Evolutionary conservation across 129 eudicot genomes (phyloP).

Genomic region (Flaveria ramosissima): DNA sequence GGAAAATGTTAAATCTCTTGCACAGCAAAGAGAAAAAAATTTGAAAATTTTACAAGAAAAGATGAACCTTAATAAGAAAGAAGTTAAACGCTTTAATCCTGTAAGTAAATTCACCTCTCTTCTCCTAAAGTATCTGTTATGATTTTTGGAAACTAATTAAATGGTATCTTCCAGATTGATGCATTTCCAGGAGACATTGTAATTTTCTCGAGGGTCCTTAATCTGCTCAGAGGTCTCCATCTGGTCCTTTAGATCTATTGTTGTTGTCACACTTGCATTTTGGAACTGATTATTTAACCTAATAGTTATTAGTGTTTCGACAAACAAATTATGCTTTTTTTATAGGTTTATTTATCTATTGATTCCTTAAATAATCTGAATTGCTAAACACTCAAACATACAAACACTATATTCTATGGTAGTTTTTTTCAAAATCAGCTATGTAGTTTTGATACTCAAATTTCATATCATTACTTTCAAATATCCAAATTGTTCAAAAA

Average conservation of each 20-base stretch:
- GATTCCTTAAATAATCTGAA: not conserved
- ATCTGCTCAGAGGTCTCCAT: constrained; percentile 84
- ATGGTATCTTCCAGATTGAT: constrained; percentile 66
- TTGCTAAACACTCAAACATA: constrained; percentile 6
- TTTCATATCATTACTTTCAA: not conserved
- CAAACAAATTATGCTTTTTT: not conserved
- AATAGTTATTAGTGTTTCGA: not conserved
- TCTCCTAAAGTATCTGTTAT: not conserved
- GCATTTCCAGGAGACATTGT: constrained; percentile 99
- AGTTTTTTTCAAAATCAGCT: not conserved
- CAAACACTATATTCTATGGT: not conserved
- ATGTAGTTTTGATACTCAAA: not conserved
- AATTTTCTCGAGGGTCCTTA: constrained; percentile 86
- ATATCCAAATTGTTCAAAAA: not conserved
- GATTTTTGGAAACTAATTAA: constrained; percentile 28
- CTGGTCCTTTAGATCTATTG: constrained; percentile 7
- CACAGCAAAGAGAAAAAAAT: constrained; percentile 70
- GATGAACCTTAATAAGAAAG: constrained; percentile 81
- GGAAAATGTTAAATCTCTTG: constrained; percentile 68
- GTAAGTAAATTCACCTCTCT: constrained; percentile 46
- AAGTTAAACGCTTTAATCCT: constrained; percentile 87
- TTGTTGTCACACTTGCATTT: not conserved
- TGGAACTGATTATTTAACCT: not conserved
- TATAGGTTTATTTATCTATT: not conserved
- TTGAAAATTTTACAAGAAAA: constrained; percentile 74